phyloP scores from a whole-genome alignment of 179 eudicot species.

The Beta corolliflora region DNA sequence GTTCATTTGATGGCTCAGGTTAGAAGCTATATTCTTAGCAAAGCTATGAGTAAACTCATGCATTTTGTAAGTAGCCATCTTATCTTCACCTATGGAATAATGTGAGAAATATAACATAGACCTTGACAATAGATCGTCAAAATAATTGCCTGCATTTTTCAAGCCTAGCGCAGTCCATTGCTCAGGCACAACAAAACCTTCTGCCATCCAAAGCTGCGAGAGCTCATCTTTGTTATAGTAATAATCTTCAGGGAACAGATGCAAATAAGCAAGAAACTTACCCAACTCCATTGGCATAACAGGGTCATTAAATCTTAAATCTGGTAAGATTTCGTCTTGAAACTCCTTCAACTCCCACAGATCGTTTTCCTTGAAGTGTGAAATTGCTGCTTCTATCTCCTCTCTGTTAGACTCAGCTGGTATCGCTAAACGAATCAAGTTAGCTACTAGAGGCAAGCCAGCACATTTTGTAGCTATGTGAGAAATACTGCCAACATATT shows the following conservation, averaged over 20 bases:
- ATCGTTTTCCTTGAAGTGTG: not conserved
- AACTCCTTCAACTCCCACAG: not conserved
- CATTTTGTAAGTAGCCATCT: not conserved
- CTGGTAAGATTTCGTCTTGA: not conserved
- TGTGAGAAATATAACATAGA: not conserved
- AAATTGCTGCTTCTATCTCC: not conserved
- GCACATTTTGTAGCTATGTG: not conserved
- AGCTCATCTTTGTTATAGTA: not conserved
- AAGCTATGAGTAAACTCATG: constrained; percentile 1
- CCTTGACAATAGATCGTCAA: constrained; percentile 1
- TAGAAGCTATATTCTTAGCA: constrained; percentile 2
- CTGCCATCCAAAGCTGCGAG: not conserved
- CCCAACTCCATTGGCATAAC: not conserved
- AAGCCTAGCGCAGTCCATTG: not conserved
- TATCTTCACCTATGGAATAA: not conserved
- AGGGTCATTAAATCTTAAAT: not conserved
- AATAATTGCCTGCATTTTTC: not conserved
- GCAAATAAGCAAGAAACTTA: constrained; percentile 9
- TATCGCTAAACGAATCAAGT: not conserved
- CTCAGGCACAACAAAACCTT: not conserved
- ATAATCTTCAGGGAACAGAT: not conserved
- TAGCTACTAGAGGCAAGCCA: constrained; percentile 7
- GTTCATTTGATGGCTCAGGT: constrained; percentile 3
- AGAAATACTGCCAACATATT: not conserved
- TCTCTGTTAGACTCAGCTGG: not conserved